These are phyloP conservation scores for Calonectria multiphialidica DNA, from an alignment of 2,329 filamentous ascomycete species.

Conservation along the genomic window DNA sequence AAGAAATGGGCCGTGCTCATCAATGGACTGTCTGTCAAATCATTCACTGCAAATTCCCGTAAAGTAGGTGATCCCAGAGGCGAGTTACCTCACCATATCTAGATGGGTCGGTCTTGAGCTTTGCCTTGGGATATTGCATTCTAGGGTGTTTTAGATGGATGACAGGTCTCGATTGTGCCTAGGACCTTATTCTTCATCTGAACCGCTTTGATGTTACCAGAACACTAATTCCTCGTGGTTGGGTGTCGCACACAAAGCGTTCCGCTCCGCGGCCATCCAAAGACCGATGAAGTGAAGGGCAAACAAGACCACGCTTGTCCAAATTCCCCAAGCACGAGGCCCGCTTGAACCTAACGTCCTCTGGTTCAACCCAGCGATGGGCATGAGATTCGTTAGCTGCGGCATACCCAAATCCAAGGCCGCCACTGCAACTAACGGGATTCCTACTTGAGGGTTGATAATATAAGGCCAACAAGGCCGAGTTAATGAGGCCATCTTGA, in stretches of 20 bases:
- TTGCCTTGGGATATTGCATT: neutral
- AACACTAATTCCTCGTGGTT: conserved; percentile 45
- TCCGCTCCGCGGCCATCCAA: conserved; percentile 50
- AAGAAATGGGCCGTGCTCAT: too few species aligned
- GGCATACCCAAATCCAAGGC: conserved; percentile 71
- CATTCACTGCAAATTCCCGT: neutral
- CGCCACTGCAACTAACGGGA: conserved; percentile 77
- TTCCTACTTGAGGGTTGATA: conserved; percentile 72
- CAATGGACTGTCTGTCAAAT: neutral
- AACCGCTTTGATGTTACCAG: conserved; percentile 38
- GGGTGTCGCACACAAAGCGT: conserved; percentile 47
- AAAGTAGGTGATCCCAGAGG: neutral
- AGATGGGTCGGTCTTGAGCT: neutral
- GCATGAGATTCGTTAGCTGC: conserved; percentile 24
- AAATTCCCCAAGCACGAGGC: conserved; percentile 44
- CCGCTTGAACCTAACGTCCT: conserved; percentile 29
- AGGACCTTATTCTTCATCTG: neutral
- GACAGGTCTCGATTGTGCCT: neutral
- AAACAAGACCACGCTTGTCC: conserved; percentile 47
- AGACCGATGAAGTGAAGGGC: conserved; percentile 49
- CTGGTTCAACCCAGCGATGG: conserved; percentile 22
- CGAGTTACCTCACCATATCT: neutral
- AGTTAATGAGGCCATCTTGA: conserved; percentile 75
- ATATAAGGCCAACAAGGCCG: conserved; percentile 80
- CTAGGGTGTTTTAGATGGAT: neutral